Base-by-base conservation (phyloP, 169 alveolate species). In the Plasmodium cynomolgi region DNA sequence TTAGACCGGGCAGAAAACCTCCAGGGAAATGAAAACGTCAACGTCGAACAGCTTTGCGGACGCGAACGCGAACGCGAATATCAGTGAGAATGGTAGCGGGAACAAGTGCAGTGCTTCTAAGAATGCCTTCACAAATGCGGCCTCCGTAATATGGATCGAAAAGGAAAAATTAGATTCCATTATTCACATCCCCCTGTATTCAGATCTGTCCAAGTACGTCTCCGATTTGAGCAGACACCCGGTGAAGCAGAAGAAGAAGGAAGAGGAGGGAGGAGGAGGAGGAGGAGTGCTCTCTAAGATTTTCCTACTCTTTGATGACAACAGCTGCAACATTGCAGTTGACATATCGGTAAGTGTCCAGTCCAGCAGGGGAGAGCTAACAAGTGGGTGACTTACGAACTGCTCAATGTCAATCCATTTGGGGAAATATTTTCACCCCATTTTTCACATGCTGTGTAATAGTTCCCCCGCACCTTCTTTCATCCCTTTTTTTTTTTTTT, bases 81-180 rank as follows among this genome's bases (percentile, higher is more conserved):
- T 6, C 4, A 81, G 29, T 47, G 72, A 4, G 5, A 20, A 47
- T 11, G 9, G 23, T 4, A 33, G 39, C 37, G 72, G 79, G 37
- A 29, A 83, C 34, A 50, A 15, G 41, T 54, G 37, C 26, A 29
- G 37, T 17, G 39, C 62, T 58, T 34, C 29, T 15, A 50, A 75
- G 20, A 33, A 50, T 37, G 54, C 79, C 33, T 86, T 75, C 47
- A 41, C 41, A 71, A 58, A 86, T 86, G 56, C 71, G n/a, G 82
- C 72, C n/a, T 80, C 94, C 20, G 75, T 90, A 37, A 62, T 90
- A 80, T 90, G 94, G 94, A 71, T 90, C 47, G 94, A 90, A 39
- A 81, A 81, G 26, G 94, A 90, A 62, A 90, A 90, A 80, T 47
- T 90, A 62, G 88, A 81, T 81, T 90, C 94, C 7, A 23, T 80